These are phyloP conservation scores for Pulveroboletus sp. DNA, from an alignment of 768 basidiomycete species.

Conservation along the genomic window DNA sequence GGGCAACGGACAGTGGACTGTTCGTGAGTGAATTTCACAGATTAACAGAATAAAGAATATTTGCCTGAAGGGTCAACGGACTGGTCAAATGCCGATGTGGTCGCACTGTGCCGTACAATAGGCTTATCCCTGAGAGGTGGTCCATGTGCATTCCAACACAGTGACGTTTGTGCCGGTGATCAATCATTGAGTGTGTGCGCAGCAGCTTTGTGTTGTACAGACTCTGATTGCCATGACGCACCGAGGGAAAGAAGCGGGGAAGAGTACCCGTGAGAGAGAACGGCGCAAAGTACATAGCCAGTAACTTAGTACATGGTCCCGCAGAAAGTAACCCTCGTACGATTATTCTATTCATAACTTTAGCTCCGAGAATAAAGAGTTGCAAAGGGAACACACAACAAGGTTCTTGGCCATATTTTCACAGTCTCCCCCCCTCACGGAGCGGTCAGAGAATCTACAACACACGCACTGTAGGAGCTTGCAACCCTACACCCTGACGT, in stretches of 20 bases:
- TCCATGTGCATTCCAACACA: not conserved
- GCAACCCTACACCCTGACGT: slow-evolving; percentile 5
- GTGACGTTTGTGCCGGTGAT: not conserved
- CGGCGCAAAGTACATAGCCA: no score
- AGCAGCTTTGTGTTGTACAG: not conserved
- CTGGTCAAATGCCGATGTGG: not conserved
- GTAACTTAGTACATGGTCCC: no score
- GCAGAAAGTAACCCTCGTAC: not conserved
- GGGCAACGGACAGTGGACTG: no score
- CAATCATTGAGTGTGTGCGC: not conserved
- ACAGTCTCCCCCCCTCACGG: not conserved
- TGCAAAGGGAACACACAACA: slow-evolving; percentile 7
- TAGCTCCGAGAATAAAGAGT: not conserved
- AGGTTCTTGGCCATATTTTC: not conserved
- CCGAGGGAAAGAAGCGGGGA: slow-evolving; percentile 5
- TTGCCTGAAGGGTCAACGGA: no score
- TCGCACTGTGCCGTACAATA: not conserved
- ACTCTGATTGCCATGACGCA: slow-evolving; percentile 6
- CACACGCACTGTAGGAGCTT: not conserved
- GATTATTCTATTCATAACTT: slow-evolving; percentile 9
- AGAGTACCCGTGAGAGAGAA: slow-evolving; percentile 3
- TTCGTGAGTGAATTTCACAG: not conserved
- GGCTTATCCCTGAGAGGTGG: not conserved
- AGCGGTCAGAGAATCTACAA: slow-evolving; percentile 1
- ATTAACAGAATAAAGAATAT: not conserved